phyloP scores from a whole-genome alignment of 1,284 basidiomycete genomes.

The Somion occarium region DNA sequence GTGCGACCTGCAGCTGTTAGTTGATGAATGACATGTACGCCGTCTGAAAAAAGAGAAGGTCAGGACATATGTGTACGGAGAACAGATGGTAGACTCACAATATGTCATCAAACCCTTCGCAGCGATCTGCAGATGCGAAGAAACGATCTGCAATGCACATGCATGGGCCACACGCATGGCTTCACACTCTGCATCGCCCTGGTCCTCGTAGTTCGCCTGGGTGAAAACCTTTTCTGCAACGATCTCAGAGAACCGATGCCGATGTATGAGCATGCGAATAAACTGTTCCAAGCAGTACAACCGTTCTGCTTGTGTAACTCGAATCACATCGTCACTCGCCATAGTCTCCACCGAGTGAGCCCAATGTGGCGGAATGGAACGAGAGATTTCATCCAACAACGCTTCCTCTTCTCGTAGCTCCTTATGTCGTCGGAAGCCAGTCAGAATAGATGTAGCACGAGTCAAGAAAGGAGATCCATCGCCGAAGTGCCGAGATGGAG shows the following conservation, averaged over 20 bases:
- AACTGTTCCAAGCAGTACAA: slow-evolving; percentile 83
- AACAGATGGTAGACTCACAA: slow-evolving; percentile 48
- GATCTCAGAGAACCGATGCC: slow-evolving; percentile 69
- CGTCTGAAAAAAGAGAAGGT: slow-evolving; percentile 47
- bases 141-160: slow-evolving; percentile 76
- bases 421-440: slow-evolving; percentile 49
- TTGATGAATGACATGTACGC: slow-evolving; percentile 91
- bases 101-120: slow-evolving; percentile 90
- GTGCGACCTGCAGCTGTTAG: slow-evolving; percentile 90
- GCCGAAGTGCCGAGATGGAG: slow-evolving; percentile 56
- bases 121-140: slow-evolving; percentile 78
- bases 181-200: slow-evolving; percentile 59
- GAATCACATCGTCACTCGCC: slow-evolving; percentile 80
- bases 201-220: slow-evolving; percentile 39
- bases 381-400: slow-evolving; percentile 74
- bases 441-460: slow-evolving; percentile 52
- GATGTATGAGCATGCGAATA: slow-evolving; percentile 75
- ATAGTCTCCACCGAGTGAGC: slow-evolving; percentile 75
- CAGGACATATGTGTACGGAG: slow-evolving; percentile 1
- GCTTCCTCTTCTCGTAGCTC: slow-evolving; percentile 76
- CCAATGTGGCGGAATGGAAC: slow-evolving; percentile 73
- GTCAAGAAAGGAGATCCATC: slow-evolving; percentile 55
- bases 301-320: slow-evolving; percentile 82
- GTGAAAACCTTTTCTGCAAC: slow-evolving; percentile 56
- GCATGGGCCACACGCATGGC: slow-evolving; percentile 67